Base-by-base conservation (phyloP, 208 protist species). In the Polymyxa betae region DNA sequence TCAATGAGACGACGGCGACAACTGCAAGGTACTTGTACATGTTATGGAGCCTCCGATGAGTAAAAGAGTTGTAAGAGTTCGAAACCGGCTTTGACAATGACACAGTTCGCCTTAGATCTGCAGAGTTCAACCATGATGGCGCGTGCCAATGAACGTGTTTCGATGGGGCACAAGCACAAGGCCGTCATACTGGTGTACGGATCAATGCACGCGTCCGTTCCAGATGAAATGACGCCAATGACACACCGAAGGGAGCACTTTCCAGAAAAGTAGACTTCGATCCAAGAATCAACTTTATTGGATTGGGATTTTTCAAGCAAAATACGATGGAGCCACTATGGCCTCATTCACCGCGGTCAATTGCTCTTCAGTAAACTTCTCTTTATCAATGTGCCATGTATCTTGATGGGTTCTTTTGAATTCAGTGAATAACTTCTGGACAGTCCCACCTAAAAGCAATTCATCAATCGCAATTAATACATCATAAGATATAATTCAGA, bases 301-400 rank as follows among this genome's bases (percentile, higher is more conserved):
- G 49, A 5, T 29, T 60, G 24, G 5, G 49, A 60, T 60, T 60
- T 29, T 29, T 82, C 35, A 82, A 20, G 72, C 72, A 43, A 82
- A 82, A 35, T 82, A 82, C n/a, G 72, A 82, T 43, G 72, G 72
- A 12, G 72, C 72, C 10, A 82, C 40, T 5, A 35, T 43, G 40
- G 72, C 72, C n/a, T 82, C 72, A 5, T 82, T 82, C 12, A 82
- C 72, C 35, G 72, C 72, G 16, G 72, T 82, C n/a, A 82, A 82
- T 43, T 82, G 16, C 10, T 82, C 72, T n/a, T 82, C 72, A n/a
- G 10, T 82, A 43, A 82, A 82, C 40, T 82, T 82, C 72, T 82
- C 72, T 82, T 82, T 5, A 43, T 82, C 72, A n/a, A 82, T 43
- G n/a, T 82, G 72, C 72, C 72, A 82, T n/a, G 72, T 82, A n/a